Base-by-base conservation (phyloP, 192 early-diverging fungal species). In the Radiomyces spectabilis region DNA sequence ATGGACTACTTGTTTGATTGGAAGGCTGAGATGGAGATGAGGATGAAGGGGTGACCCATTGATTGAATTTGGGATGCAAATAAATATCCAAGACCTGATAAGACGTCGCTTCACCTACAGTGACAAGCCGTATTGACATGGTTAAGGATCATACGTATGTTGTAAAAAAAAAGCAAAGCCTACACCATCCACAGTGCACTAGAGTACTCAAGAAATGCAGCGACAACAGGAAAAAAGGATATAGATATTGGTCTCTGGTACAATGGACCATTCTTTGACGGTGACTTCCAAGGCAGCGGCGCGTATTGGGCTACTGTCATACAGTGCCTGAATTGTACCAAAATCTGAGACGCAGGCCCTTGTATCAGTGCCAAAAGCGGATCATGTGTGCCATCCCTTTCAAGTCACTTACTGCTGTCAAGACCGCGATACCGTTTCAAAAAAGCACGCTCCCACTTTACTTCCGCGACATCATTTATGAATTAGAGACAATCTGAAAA, bases 401-500 rank as follows among this genome's bases (percentile, higher is more conserved):
- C 19, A 45, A 24, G 1, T 22, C 10, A 39, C 43, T 37, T 47
- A 39, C 55, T 47, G 3, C 31, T 29, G 10, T 48, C 34, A 30
- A 39, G 22, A 31, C 55, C 44, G 38, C 42, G 42, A 18, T 38
- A 27, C 39, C 26, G 24, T 21, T 57, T 37, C 21, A 57, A 47
- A 39, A 48, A 48, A 1, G 16, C 10, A 26, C 34, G 42, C n/a
- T 57, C 55, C 55, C 55, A 57, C 55, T 57, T n/a, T n/a, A n/a
- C n/a, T n/a, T n/a, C n/a, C n/a, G n/a, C n/a, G n/a, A n/a, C n/a
- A n/a, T n/a, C n/a, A n/a, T n/a, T n/a, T n/a, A n/a, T n/a, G n/a
- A n/a, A n/a, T n/a, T n/a, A n/a, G n/a, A n/a, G n/a, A n/a, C n/a
- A n/a, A n/a, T n/a, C n/a, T n/a, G n/a, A n/a, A n/a, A n/a, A n/a